Base-by-base conservation (phyloP, 257 asterid species). In the Capsicum rhomboideum region DNA sequence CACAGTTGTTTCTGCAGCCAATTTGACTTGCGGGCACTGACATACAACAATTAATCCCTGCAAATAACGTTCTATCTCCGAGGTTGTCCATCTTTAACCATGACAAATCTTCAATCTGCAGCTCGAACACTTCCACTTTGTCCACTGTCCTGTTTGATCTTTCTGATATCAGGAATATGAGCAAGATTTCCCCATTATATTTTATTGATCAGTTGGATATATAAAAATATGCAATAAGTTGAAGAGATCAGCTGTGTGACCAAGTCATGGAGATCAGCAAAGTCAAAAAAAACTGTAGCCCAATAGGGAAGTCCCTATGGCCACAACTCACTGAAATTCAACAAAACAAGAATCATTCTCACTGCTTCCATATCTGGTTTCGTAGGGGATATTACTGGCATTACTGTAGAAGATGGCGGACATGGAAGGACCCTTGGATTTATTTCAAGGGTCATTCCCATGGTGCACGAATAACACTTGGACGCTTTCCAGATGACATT, bases 241-340 rank as follows among this genome's bases (percentile, higher is more conserved):
- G 44, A 40, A 40, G 44, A 40, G 44, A 40, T 40, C 44, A 40
- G 0, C 44, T 40, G 44, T 40, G 40, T 34, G 40, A 46, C 84
- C 67, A 89, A 88, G 83, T 78, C 92, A 26, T 89, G 92, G 91
- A 86, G 88, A 80, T 68, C 87, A 17, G 59, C 14, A 46, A 50
- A 74, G 59, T 74, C 42, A 13, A 74, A 74, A 53, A n/a, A 74
- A 74, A 53, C 56, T 82, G 86, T 82, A 42, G 44, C 42, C 10
- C 63, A 13, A 26, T 20, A 6, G 42, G 55, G 18, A 84, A 54
- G 37, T 80, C 80, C 61, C 82, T 7, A 18, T 31, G 40, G 67
- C 89, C 87, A 46, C 83, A 83, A n/a, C 86, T 86, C 23, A 61
- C 78, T 3, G 88, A 87, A 74, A 74, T 46, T 74, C 42, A 23